phyloP scores from a whole-genome alignment of 163 green algal species.

The Chlorella variabilis region DNA sequence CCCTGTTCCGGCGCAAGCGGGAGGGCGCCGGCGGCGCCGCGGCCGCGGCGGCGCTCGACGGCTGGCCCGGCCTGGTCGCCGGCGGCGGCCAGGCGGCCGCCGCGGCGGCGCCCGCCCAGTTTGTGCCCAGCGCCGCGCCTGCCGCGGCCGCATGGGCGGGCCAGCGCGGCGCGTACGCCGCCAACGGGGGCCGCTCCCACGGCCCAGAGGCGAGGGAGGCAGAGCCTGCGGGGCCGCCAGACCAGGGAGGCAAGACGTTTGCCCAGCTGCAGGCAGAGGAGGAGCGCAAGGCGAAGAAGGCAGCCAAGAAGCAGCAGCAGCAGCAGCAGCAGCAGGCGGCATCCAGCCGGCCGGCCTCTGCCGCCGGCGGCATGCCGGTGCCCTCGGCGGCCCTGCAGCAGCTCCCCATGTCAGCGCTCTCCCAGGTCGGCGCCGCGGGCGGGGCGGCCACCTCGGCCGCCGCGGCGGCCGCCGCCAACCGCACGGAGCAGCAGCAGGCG shows the following conservation, averaged over 20 bases:
- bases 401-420: too few relatives aligned
- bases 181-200: background rate
- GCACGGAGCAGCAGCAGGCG: slow-evolving; percentile 1
- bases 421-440: too few relatives aligned
- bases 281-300: slow-evolving; percentile 2
- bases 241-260: slow-evolving; percentile 8
- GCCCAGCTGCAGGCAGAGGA: slow-evolving; percentile 21
- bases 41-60: background rate
- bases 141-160: background rate
- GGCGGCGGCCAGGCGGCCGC: background rate
- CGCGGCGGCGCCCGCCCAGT: background rate
- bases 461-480: background rate
- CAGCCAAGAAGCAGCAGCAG: slow-evolving; percentile 7
- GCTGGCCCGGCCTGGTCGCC: background rate
- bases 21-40: background rate
- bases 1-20: slow-evolving; percentile 23
- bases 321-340: background rate
- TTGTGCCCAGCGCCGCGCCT: background rate
- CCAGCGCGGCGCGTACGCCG: background rate
- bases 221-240: background rate
- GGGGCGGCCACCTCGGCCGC: too few relatives aligned
- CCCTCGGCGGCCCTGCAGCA: background rate
- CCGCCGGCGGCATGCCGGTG: too few relatives aligned
- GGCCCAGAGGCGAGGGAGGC: background rate
- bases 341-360: too few relatives aligned